Percentiles rank a stretch among this genome's conserved stretches.
These are phyloP conservation scores for Arachis stenosperma DNA, from an alignment of 306 rosid species.

Conservation along the genomic window DNA sequence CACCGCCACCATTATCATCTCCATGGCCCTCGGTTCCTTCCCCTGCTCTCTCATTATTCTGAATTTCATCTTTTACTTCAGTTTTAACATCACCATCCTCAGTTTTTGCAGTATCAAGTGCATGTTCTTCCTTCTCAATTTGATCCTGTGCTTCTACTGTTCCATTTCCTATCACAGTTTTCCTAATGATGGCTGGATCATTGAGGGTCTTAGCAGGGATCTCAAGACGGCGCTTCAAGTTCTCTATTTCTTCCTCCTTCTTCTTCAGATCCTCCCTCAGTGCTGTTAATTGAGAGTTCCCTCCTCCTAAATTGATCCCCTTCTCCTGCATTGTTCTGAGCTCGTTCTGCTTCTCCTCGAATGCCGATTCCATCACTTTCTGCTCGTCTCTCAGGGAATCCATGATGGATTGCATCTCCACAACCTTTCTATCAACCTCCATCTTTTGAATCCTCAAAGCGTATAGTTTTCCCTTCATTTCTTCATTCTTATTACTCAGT, in stretches of 20 bases:
- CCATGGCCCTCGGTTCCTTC: slow-evolving; percentile 31
- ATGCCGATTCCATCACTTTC: slow-evolving; percentile 57
- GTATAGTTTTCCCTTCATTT: slow-evolving; percentile 61
- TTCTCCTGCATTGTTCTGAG: slow-evolving; percentile 49
- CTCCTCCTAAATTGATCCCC: slow-evolving; percentile 31
- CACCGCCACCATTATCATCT: slow-evolving; percentile 31
- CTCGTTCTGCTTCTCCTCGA: slow-evolving; percentile 72
- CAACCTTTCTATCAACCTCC: slow-evolving; percentile 70
- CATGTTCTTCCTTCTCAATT: slow-evolving; percentile 31
- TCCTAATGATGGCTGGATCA: slow-evolving; percentile 40
- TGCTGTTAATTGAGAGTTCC: slow-evolving; percentile 35
- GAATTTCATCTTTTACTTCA: slow-evolving; percentile 33
- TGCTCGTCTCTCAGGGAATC: slow-evolving; percentile 78
- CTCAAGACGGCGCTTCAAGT: slow-evolving; percentile 55
- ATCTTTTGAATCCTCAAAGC: slow-evolving; percentile 64
- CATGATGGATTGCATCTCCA: slow-evolving; percentile 69
- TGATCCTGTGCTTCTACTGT: slow-evolving; percentile 27
- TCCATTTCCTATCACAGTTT: slow-evolving; percentile 37
- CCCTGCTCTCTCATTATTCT: slow-evolving; percentile 23
- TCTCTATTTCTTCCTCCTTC: slow-evolving; percentile 70
- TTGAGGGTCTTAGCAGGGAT: slow-evolving; percentile 41
- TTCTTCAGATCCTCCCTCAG: slow-evolving; percentile 54
- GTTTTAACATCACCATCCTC: slow-evolving; percentile 31
- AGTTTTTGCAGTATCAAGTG: slow-evolving; percentile 11
- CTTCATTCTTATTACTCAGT: slow-evolving; percentile 67